Evolutionary conservation across 768 basidiomycete genomes (phyloP).

Genomic region (Chalciporus pseudorubinellus): DNA sequence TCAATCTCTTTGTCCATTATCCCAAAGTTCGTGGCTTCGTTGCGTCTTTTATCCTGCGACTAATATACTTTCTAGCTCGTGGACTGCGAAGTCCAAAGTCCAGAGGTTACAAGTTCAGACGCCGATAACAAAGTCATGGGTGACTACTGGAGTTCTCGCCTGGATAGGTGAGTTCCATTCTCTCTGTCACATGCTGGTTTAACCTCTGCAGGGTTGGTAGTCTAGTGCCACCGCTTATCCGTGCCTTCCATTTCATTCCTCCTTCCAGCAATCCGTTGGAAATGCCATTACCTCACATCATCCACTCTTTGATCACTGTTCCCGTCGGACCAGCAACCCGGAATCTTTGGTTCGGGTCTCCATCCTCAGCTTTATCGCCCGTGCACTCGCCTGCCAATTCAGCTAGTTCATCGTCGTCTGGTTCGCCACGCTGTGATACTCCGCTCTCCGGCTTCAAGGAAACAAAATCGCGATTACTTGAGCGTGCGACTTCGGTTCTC

Average conservation of each 20-base stretch:
- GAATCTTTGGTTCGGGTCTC: slow-evolving; percentile 58
- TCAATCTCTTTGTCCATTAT: slow-evolving; percentile 79
- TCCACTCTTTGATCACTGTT: slow-evolving; percentile 78
- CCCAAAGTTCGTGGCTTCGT: slow-evolving; percentile 53
- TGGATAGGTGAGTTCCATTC: slow-evolving; percentile 58
- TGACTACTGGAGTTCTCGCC: slow-evolving; percentile 70
- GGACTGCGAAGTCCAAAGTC: slow-evolving; percentile 43
- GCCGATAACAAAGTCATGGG: slow-evolving; percentile 53
- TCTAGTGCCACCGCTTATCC: slow-evolving; percentile 68
- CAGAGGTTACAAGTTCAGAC: slow-evolving; percentile 15
- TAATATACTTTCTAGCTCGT: slow-evolving; percentile 29
- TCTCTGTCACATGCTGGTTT: not conserved
- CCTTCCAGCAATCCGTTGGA: slow-evolving; percentile 62
- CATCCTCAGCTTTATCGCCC: slow-evolving; percentile 34
- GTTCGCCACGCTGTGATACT: slow-evolving; percentile 11
- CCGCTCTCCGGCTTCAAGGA: slow-evolving; percentile 17
- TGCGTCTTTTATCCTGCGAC: not conserved
- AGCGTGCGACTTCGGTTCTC: slow-evolving; percentile 27
- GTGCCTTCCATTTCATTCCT: slow-evolving; percentile 64
- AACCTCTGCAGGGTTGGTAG: slow-evolving; percentile 24
- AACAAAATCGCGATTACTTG: slow-evolving; percentile 22
- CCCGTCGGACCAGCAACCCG: slow-evolving; percentile 61
- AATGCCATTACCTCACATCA: slow-evolving; percentile 74
- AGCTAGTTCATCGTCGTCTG: slow-evolving; percentile 32
- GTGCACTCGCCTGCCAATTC: slow-evolving; percentile 36